Evolutionary conservation across 2,329 filamentous ascomycete species (phyloP).

Genomic region (Rutstroemia sp.): DNA sequence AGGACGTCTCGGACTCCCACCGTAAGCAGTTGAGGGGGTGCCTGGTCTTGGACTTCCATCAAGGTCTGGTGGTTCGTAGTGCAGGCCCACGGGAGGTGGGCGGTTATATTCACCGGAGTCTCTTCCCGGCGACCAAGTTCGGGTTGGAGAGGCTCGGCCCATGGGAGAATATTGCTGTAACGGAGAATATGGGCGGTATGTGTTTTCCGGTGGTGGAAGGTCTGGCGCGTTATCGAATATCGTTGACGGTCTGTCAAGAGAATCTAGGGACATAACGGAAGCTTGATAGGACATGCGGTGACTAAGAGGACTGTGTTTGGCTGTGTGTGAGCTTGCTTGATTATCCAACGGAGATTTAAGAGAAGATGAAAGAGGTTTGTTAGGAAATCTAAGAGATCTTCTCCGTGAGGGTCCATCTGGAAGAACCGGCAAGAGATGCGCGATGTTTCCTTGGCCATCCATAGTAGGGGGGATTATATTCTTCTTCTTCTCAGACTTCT

Average conservation of each 20-base stretch:
- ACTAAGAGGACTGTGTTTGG: constrained; percentile 22
- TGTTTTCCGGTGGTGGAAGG: constrained; percentile 56
- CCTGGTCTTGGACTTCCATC: constrained; percentile 87
- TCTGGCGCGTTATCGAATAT: constrained; percentile 50
- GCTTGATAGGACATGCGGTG: constrained; percentile 41
- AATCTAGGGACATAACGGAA: constrained; percentile 36
- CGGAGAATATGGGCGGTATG: constrained; percentile 42
- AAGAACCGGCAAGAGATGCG: constrained; percentile 40
- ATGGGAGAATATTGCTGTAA: constrained; percentile 38
- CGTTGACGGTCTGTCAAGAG: constrained; percentile 32
- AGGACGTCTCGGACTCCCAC: constrained; percentile 78
- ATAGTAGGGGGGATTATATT: not conserved
- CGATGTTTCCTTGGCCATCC: constrained; percentile 28
- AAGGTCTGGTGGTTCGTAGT: constrained; percentile 81
- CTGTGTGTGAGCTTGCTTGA: constrained; percentile 23
- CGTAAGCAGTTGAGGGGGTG: constrained; percentile 82
- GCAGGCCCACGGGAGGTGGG: constrained; percentile 61
- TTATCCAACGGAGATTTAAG: constrained; percentile 15
- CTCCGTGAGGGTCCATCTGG: constrained; percentile 43
- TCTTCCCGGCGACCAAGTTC: constrained; percentile 51
- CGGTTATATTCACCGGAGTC: constrained; percentile 50
- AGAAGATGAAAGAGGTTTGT: constrained; percentile 31
- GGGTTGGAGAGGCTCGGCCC: constrained; percentile 44
- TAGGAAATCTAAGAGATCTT: constrained; percentile 25
- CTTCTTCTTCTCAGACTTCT: constrained; percentile 29